Percentiles rank a stretch among this genome's conserved stretches.
phyloP scores from a whole-genome alignment of 495 filamentous ascomycete genomes.

The Pyrenula aspistea region DNA sequence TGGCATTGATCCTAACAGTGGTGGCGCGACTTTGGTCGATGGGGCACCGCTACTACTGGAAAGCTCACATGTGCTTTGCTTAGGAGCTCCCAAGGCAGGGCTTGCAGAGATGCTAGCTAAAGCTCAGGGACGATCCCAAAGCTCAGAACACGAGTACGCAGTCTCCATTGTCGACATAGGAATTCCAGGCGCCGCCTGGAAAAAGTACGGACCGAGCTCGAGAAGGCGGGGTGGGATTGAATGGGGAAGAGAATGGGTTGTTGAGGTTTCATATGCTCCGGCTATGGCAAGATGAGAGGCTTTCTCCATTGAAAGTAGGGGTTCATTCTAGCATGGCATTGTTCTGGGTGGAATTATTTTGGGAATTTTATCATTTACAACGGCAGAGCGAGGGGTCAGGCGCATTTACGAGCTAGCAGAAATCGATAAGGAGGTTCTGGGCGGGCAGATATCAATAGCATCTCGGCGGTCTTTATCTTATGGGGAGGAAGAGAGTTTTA shows the following conservation, averaged over 20 bases:
- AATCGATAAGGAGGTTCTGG: too few relatives aligned
- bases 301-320: too few relatives aligned
- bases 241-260: constrained; percentile 77
- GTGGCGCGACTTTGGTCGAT: constrained; percentile 47
- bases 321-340: too few relatives aligned
- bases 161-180: constrained; percentile 79
- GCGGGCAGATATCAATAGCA: too few relatives aligned
- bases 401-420: too few relatives aligned
- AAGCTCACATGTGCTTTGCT: constrained; percentile 62
- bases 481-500: too few relatives aligned
- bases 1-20: constrained; percentile 69
- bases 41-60: constrained; percentile 61
- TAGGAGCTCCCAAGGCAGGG: constrained; percentile 77
- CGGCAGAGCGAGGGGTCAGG: too few relatives aligned
- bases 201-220: constrained; percentile 56
- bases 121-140: constrained; percentile 29
- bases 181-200: constrained; percentile 69
- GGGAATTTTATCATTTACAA: too few relatives aligned
- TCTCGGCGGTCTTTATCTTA: too few relatives aligned
- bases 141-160: constrained; percentile 42
- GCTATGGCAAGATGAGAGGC: not conserved
- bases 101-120: constrained; percentile 57
- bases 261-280: constrained; percentile 16
- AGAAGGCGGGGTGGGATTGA: constrained; percentile 68
- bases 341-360: too few relatives aligned